phyloP scores from a whole-genome alignment of 306 rosid species.

The Cicer judaicum region DNA sequence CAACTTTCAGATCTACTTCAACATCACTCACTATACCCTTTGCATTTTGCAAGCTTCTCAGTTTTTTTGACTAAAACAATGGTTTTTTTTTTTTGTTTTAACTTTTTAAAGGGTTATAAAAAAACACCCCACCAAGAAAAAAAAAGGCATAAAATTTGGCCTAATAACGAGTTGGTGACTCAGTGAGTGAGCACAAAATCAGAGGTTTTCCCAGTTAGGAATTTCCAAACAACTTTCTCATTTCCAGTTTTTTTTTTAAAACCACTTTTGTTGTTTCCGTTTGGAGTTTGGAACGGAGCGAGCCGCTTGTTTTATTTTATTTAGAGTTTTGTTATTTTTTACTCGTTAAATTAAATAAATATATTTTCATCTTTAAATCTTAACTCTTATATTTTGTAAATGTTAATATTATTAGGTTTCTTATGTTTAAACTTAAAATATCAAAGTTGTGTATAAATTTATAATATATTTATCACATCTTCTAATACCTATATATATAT shows the following conservation, averaged over 20 bases:
- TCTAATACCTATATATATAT: too few relatives aligned
- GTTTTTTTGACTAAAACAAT: slow-evolving; percentile 64
- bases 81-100: slow-evolving; percentile 25
- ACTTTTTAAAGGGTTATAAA: slow-evolving; percentile 39
- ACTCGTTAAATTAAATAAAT: too few relatives aligned
- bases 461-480: too few relatives aligned
- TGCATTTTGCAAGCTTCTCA: slow-evolving; percentile 46
- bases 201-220: slow-evolving; percentile 20
- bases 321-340: too few relatives aligned
- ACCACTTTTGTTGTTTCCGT: slow-evolving; percentile 41
- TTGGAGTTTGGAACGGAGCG: slow-evolving; percentile 21
- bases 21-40: slow-evolving; percentile 32
- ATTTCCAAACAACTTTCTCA: slow-evolving; percentile 30
- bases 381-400: too few relatives aligned
- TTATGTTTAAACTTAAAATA: too few relatives aligned
- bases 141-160: slow-evolving; percentile 56
- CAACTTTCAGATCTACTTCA: slow-evolving; percentile 61
- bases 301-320: neutral
- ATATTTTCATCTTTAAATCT: too few relatives aligned
- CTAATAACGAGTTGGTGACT: slow-evolving; percentile 54
- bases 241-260: slow-evolving; percentile 15
- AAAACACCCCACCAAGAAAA: neutral
- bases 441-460: too few relatives aligned
- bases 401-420: too few relatives aligned
- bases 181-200: slow-evolving; percentile 50